Evolutionary conservation across 805 yeast genomes (phyloP).

Genomic region (Zygosaccharomyces siamensis): DNA sequence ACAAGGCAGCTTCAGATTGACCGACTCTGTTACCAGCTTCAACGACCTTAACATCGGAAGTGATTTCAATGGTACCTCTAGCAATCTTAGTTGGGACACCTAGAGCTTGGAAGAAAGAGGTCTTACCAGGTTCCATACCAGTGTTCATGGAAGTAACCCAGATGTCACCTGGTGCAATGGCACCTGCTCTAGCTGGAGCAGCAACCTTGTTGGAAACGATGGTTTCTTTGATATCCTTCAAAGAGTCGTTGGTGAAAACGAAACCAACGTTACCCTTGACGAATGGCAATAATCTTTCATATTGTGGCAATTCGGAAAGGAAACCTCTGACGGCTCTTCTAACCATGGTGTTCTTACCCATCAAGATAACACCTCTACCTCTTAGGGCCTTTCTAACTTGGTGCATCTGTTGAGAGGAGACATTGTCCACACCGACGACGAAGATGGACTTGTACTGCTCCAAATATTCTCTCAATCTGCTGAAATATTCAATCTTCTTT

Average conservation of each 20-base stretch:
- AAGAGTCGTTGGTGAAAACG: slow-evolving; percentile 96
- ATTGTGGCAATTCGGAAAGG: slow-evolving; percentile 90
- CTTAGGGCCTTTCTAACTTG: slow-evolving; percentile 97
- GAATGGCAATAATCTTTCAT: slow-evolving; percentile 89
- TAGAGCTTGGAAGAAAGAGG: slow-evolving; percentile 99
- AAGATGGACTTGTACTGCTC: slow-evolving; percentile 97
- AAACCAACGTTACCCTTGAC: slow-evolving; percentile 99
- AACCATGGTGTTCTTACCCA: slow-evolving; percentile 99
- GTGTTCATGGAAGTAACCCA: slow-evolving; percentile 99
- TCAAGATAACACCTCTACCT: slow-evolving; percentile 89
- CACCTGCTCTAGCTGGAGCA: slow-evolving; percentile 99
- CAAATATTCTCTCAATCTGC: slow-evolving; percentile 89
- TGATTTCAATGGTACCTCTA: slow-evolving; percentile 99
- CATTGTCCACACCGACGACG: slow-evolving; percentile 99
- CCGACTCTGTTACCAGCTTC: slow-evolving; percentile 85
- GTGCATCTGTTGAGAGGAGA: slow-evolving; percentile 99
- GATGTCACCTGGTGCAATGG: slow-evolving; percentile 96
- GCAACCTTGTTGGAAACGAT: slow-evolving; percentile 92
- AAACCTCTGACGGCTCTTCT: slow-evolving; percentile 99
- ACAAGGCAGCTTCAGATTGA: slow-evolving; percentile 97
- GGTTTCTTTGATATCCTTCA: slow-evolving; percentile 85
- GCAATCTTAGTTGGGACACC: slow-evolving; percentile 99
- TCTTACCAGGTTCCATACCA: slow-evolving; percentile 99
- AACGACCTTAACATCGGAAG: slow-evolving; percentile 93
- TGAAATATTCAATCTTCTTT: slow-evolving; percentile 92